A percentile compares a stretch with the other conserved stretches of the same genome.
Evolutionary conservation across 176 grass and related monocot genomes (phyloP).

Genomic region (Melocanna baccifera): DNA sequence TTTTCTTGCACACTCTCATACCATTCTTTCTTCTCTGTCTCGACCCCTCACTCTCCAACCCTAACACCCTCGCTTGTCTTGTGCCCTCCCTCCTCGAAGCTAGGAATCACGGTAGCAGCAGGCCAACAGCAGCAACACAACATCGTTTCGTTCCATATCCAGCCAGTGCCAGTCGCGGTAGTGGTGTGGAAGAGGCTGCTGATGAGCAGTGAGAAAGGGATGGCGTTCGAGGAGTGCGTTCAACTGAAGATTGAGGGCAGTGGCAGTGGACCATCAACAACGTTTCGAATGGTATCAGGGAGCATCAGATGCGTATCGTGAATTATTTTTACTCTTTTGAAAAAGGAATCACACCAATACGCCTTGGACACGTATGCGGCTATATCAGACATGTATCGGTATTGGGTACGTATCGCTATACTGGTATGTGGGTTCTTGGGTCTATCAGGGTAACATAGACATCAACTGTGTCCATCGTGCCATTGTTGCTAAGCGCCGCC

Average conservation of each 20-base stretch:
- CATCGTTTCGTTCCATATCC: neutral
- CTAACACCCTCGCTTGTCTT: neutral
- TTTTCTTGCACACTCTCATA: neutral
- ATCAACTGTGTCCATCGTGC: neutral
- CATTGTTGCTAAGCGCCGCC: fast-evolving
- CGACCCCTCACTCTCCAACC: neutral
- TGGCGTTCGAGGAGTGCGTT: neutral
- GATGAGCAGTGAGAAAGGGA: neutral
- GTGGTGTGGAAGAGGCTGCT: neutral
- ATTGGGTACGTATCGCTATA: neutral
- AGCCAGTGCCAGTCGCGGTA: neutral
- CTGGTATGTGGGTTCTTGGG: neutral
- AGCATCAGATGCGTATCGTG: neutral
- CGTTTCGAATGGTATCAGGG: neutral
- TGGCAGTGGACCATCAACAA: neutral
- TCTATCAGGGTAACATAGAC: neutral
- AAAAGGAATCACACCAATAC: neutral
- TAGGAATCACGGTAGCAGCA: neutral
- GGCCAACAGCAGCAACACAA: neutral
- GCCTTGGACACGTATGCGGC: neutral
- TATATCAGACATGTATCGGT: neutral
- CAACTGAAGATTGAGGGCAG: neutral
- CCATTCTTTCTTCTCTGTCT: neutral
- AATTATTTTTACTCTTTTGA: neutral
- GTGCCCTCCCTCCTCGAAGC: neutral